phyloP scores from a whole-genome alignment of 2,329 filamentous ascomycete genomes.

The Grosmannia serpens region DNA sequence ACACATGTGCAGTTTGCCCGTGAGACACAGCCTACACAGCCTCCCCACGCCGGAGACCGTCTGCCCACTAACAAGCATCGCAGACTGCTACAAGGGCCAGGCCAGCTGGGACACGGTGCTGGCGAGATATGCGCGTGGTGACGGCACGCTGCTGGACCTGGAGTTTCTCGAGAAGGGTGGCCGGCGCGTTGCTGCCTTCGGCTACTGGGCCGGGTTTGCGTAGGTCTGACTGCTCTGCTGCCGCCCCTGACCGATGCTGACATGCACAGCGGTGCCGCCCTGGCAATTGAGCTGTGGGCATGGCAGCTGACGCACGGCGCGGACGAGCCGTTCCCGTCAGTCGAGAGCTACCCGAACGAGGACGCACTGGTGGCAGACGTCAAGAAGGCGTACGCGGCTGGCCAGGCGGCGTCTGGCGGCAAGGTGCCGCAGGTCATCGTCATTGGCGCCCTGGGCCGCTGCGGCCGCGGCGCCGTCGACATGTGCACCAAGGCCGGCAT shows the following conservation, averaged over 20 bases:
- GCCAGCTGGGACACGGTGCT: slow-evolving; percentile 69
- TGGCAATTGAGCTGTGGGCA: slow-evolving; percentile 71
- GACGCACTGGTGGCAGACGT: slow-evolving; percentile 60
- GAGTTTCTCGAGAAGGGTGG: slow-evolving; percentile 73
- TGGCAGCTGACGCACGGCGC: slow-evolving; percentile 59
- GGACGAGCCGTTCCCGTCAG: slow-evolving; percentile 48
- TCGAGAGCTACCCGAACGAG: slow-evolving; percentile 64
- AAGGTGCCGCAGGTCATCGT: slow-evolving; percentile 64
- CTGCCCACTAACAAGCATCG: not conserved
- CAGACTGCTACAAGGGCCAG: slow-evolving; percentile 63
- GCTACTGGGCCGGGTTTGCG: slow-evolving; percentile 66
- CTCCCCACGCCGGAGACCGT: not conserved
- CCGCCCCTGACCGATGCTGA: slow-evolving; percentile 6
- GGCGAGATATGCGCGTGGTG: slow-evolving; percentile 64
- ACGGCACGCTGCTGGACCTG: slow-evolving; percentile 70
- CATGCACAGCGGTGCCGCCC: slow-evolving; percentile 41
- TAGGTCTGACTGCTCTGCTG: slow-evolving; percentile 21
- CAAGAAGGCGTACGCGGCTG: slow-evolving; percentile 56
- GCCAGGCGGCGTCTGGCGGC: slow-evolving; percentile 47
- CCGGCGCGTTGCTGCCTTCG: slow-evolving; percentile 60
- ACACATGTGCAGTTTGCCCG: slow-evolving; percentile 52
- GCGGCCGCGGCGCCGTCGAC: slow-evolving; percentile 75
- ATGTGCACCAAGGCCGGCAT: slow-evolving; percentile 66
- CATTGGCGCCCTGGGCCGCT: slow-evolving; percentile 75
- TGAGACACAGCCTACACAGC: not conserved